Evolutionary conservation across 2,329 filamentous ascomycete genomes (phyloP), one percentile per base, ranked within the genome.

Genomic region (Neophaeococcomyces aloes): DNA sequence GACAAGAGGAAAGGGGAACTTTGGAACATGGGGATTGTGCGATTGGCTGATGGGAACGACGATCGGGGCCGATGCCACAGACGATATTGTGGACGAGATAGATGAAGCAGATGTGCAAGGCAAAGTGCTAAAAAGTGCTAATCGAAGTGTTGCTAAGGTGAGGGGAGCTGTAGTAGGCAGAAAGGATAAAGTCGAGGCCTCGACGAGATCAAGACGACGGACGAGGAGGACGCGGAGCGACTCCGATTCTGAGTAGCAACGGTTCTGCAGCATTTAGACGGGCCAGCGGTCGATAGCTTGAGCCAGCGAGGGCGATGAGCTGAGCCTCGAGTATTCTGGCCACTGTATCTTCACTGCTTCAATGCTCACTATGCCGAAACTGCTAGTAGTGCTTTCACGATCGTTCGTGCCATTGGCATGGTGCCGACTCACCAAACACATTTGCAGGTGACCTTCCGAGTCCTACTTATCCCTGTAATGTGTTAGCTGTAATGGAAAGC

Each of bases 31-130:
- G 61, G 68, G 68, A 3, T 52, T 71, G 2, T 38, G 65, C 46
- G 68, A 71, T 54, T 68, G 66, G 62, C 34, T 67, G 14, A 60
- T 59, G 47, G 64, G 65, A 29, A 67, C 67, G 11, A 59, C 53
- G 4, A 47, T 57, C 47, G 56, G 67, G 14, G 60, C 67, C 40
- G 68, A 67, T 52, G 59, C 73, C 3, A 60, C 71, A 19, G 72
- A 76, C 35, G 72, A 75, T 54, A 49, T 72, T 18, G 62, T 64
- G 40, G 62, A 64, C 13, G 62, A 65, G 46, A 48, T 57, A 17
- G 57, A 63, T 21, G 59, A 62, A 30, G 51, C 61, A 38, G 58
- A 61, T 43, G 53, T 65, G 18, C 50, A 57, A 44, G 56, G 52
- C 25, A 62, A 58, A 46, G 45, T 53, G 1, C 45, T 41, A 42